phyloP scores from a whole-genome alignment of 164 flowering plant species.

The Cinnamomum chago region DNA sequence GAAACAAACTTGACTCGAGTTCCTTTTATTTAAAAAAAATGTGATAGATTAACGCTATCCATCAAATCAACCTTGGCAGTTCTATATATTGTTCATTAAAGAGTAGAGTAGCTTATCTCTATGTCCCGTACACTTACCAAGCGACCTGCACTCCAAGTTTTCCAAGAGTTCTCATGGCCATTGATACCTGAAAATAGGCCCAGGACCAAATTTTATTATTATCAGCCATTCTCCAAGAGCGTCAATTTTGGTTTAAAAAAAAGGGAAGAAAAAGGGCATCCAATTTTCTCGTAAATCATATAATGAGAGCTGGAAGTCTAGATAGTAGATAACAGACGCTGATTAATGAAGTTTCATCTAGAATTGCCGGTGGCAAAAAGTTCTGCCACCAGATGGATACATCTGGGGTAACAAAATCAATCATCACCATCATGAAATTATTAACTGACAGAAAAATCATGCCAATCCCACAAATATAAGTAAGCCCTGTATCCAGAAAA shows the following conservation, averaged over 20 bases:
- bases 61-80: not conserved
- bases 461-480: not conserved
- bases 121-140: conserved; percentile 19
- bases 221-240: not conserved
- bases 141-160: conserved; percentile 33
- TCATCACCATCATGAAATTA: not conserved
- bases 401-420: not conserved
- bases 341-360: too few relatives aligned
- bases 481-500: not conserved
- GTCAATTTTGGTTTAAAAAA: not conserved
- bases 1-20: not conserved
- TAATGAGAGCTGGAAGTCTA: too few relatives aligned
- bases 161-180: conserved; percentile 38
- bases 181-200: conserved; percentile 30
- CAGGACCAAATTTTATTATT: not conserved
- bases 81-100: not conserved
- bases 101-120: not conserved
- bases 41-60: not conserved
- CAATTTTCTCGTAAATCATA: not conserved
- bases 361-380: too few relatives aligned
- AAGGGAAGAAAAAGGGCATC: not conserved
- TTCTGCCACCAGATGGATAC: not conserved
- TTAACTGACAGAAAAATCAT: too few relatives aligned
- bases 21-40: too few relatives aligned
- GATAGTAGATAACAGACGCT: too few relatives aligned